Evolutionary conservation across 148 eudicot genomes (phyloP), one percentile per base, ranked within the genome.

Genomic region (Diospyros lotus): DNA sequence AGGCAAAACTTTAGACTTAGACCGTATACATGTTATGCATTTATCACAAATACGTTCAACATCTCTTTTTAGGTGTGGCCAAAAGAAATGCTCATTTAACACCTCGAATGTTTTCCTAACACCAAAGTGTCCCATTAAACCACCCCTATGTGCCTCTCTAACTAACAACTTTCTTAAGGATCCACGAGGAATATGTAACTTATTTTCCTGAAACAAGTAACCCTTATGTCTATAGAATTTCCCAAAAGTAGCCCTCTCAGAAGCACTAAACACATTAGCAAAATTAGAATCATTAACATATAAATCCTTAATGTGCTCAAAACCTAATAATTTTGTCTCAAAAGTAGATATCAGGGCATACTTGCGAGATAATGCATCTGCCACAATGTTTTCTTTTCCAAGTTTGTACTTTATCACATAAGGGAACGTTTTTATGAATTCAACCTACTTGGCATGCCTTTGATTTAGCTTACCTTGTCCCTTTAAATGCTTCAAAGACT

Each of bases 391-490:
- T 4, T 48, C 38, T 40, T 53, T 75, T 1, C 77, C 52, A 1
- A 12, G 58, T 39, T 75, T 75, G 17, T 64, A 66, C 60, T 56
- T 13, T 5, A 43, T 64, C 6, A 66, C 50, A 75, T 46, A 66
- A 2, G 60, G 18, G 41, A 64, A 75, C 5, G 62, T 11, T 40
- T 18, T 12, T 2, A 77, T 46, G 18, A 70, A 71, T 41, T 77
- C 70, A 2, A 77, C 55, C 70, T 71, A 77, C 6, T 63, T 71
- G 3, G 18, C 80, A 71, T 63, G 80, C n/a, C 54, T 42, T 10
- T 42, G 28, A 56, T 64, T 72, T 1, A 78, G 10, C 15, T 55
- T 55, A 13, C 58, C 58, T 55, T 55, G 58, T 2, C 58, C 58
- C 15, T 55, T 55, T 13, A 55, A 55, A 5, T 68, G 15, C 38